Evolutionary conservation across 2,329 filamentous ascomycete species (phyloP).

Genomic region (Apiospora marii): DNA sequence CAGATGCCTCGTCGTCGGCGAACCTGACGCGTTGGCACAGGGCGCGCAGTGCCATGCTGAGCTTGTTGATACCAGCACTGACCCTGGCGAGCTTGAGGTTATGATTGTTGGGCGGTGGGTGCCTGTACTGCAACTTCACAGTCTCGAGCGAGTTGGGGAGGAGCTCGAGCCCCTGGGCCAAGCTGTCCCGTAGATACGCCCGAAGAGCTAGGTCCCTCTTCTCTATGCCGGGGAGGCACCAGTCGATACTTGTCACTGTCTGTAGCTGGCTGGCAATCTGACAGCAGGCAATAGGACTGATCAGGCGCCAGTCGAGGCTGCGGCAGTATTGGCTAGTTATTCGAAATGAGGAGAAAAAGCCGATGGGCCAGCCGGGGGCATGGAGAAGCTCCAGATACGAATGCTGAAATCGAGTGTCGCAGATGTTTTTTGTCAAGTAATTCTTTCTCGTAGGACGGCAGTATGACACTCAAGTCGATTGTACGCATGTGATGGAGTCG

Average conservation of each 20-base stretch:
- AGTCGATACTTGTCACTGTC: not conserved
- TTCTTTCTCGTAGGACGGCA: not conserved
- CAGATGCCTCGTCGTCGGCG: constrained; percentile 3
- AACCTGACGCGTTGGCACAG: not conserved
- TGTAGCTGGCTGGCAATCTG: not conserved
- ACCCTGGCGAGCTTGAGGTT: not conserved
- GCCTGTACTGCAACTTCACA: not conserved
- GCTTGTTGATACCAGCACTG: not conserved
- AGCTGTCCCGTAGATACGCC: constrained; percentile 1
- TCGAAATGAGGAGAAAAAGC: not conserved
- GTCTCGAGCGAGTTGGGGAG: constrained; percentile 3
- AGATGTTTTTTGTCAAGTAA: not conserved
- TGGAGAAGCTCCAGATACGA: not conserved
- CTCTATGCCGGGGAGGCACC: not conserved
- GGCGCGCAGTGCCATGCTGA: constrained; percentile 3
- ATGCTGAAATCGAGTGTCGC: constrained; percentile 1
- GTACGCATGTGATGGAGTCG: not conserved
- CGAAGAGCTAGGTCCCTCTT: not conserved
- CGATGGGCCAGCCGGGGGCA: not conserved
- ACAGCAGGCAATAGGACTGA: not conserved
- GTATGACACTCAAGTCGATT: not conserved
- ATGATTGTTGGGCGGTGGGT: not conserved
- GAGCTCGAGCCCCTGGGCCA: not conserved
- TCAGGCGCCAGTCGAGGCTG: not conserved
- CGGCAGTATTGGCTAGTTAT: not conserved